Evolutionary conservation across 257 asterid genomes (phyloP).

Genomic region (Galeopsis tetrahit): DNA sequence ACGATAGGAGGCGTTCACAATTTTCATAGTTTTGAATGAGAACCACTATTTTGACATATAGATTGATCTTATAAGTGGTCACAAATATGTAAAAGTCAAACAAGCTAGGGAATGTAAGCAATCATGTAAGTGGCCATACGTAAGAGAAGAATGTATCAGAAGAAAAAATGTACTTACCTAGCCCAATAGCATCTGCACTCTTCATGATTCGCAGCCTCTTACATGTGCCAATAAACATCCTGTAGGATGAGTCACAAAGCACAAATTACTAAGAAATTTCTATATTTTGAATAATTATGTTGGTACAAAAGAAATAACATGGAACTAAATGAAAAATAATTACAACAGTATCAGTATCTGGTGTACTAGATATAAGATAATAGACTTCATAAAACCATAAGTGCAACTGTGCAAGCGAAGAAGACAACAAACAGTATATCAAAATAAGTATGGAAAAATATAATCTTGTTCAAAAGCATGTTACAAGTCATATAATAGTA

Average conservation of each 20-base stretch:
- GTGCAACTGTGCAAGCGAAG: neutral
- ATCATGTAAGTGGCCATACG: neutral
- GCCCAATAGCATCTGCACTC: slow-evolving; percentile 40
- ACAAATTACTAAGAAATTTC: neutral
- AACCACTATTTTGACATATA: slow-evolving; percentile 7
- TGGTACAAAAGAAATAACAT: neutral
- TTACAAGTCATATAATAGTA: neutral
- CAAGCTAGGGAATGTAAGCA: neutral
- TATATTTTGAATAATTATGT: neutral
- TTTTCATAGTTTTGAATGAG: neutral
- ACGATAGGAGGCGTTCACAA: neutral
- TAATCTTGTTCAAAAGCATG: neutral
- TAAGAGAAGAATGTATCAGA: slow-evolving; percentile 7
- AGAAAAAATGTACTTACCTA: slow-evolving; percentile 28
- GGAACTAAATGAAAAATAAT: neutral
- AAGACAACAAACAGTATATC: neutral
- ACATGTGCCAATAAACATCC: slow-evolving; percentile 38
- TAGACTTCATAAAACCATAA: too few relatives aligned
- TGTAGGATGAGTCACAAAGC: neutral
- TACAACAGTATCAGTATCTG: neutral
- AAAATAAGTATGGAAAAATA: neutral
- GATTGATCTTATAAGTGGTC: neutral
- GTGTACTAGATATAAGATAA: too few relatives aligned
- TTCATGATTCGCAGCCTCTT: slow-evolving; percentile 44
- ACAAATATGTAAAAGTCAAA: neutral